A percentile compares a stretch with the other conserved stretches of the same genome.
These are phyloP conservation scores for Austroboletus niveus DNA, from an alignment of 1,284 basidiomycete species.

Conservation along the genomic window DNA sequence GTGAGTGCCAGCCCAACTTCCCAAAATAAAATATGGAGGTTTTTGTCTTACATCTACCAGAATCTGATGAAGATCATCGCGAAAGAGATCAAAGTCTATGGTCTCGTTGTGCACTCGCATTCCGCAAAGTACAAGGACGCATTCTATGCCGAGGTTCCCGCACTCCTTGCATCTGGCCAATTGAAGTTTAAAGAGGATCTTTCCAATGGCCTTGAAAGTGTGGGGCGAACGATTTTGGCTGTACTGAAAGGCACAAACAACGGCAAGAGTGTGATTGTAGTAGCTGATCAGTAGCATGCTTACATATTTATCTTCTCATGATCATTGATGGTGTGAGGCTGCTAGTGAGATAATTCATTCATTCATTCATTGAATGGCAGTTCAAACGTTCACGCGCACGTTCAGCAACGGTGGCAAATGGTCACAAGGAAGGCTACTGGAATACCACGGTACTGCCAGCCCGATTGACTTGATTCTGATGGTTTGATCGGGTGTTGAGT, in stretches of 20 bases:
- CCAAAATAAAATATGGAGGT: neutral
- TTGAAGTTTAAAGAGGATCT: constrained; percentile 6
- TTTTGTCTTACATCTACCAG: neutral
- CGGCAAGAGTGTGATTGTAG: constrained; percentile 12
- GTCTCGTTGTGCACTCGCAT: constrained; percentile 1
- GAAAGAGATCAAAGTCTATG: constrained; percentile 10
- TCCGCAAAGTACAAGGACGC: constrained; percentile 8
- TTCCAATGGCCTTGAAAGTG: constrained; percentile 20
- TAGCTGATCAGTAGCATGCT: constrained; percentile 11
- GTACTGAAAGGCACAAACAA: constrained; percentile 11
- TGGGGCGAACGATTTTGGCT: neutral
- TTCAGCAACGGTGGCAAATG: too few species aligned
- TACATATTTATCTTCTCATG: too few species aligned
- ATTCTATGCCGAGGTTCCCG: constrained; percentile 10
- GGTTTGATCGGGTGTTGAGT: too few species aligned
- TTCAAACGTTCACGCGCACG: too few species aligned
- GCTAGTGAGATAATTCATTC: too few species aligned
- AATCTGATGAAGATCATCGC: constrained; percentile 6
- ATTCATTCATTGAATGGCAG: too few species aligned
- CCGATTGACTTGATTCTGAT: too few species aligned
- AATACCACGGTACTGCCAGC: too few species aligned
- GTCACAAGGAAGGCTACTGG: too few species aligned
- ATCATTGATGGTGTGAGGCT: too few species aligned
- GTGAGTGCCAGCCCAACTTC: constrained; percentile 1
- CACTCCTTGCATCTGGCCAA: constrained; percentile 12